phyloP scores from a whole-genome alignment of 169 alveolate species.

The Plasmodium coatneyi region DNA sequence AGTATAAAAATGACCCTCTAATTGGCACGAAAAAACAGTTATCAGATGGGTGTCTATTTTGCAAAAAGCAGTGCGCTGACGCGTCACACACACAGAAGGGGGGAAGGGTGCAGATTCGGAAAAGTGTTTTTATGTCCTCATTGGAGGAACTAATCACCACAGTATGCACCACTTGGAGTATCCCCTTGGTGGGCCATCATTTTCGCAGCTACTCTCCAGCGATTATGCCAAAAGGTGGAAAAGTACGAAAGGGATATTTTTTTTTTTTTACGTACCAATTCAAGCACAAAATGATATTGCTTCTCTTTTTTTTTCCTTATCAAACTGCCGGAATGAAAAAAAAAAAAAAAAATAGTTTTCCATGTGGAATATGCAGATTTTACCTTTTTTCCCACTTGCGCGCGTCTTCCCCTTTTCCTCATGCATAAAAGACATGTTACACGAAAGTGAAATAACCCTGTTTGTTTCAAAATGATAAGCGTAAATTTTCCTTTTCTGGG shows the following conservation, averaged over 20 bases:
- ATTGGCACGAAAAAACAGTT: neutral
- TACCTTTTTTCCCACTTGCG: neutral
- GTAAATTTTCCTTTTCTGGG: neutral
- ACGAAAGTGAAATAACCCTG: neutral
- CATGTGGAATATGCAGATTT: neutral
- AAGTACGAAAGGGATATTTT: neutral
- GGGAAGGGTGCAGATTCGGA: neutral
- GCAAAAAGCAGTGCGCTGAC: neutral
- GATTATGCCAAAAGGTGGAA: neutral
- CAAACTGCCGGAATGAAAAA: neutral
- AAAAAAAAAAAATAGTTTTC: neutral
- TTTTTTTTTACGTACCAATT: neutral
- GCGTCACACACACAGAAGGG: neutral
- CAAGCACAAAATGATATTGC: neutral
- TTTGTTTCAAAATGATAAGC: neutral
- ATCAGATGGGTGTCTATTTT: neutral
- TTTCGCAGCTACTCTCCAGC: neutral
- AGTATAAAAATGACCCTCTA: neutral
- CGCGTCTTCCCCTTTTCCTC: neutral
- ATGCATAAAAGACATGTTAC: neutral
- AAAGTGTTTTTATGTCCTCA: neutral
- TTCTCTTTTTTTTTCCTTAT: neutral
- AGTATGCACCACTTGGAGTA: neutral
- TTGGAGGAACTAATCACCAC: neutral
- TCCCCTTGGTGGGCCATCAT: neutral